A percentile compares a stretch with the other conserved stretches of the same genome.
These are phyloP conservation scores for Coelastrella sp. DNA, from an alignment of 139 green algal genomes.

Conservation along the genomic window DNA sequence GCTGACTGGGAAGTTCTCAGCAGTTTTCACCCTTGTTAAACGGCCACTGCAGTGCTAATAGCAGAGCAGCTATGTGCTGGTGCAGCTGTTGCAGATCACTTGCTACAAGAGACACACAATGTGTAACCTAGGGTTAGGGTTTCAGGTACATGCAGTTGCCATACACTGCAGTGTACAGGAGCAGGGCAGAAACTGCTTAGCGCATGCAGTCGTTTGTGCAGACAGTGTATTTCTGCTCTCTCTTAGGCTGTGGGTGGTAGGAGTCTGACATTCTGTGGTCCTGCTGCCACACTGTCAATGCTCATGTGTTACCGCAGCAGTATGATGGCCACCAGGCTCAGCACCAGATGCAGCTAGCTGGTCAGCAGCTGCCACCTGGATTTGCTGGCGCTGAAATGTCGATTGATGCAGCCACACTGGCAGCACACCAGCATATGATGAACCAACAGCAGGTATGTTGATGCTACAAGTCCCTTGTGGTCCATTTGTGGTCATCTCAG, in stretches of 20 bases:
- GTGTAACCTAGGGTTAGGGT: too few relatives aligned
- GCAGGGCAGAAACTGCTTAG: too few relatives aligned
- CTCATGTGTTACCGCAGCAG: not conserved
- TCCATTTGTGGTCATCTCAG: not conserved
- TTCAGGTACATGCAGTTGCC: too few relatives aligned
- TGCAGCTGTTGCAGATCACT: too few relatives aligned
- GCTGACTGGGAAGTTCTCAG: too few relatives aligned
- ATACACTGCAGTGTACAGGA: too few relatives aligned
- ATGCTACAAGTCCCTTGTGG: not conserved
- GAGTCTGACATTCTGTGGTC: not conserved
- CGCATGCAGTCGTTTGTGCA: too few relatives aligned
- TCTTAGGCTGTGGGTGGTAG: not conserved
- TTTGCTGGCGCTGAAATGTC: not conserved
- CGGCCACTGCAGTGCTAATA: too few relatives aligned
- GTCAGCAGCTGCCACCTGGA: not conserved
- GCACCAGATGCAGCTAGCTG: not conserved
- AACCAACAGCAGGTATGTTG: not conserved
- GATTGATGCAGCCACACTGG: not conserved
- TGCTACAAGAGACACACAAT: too few relatives aligned
- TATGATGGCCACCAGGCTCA: not conserved
- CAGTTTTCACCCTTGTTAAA: too few relatives aligned
- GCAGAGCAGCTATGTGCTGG: too few relatives aligned
- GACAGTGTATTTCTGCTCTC: too few relatives aligned
- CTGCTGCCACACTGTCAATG: conserved; percentile 1
- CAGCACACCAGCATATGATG: conserved; percentile 8